Evolutionary conservation across 805 yeast species (phyloP), one percentile per base, ranked within the genome.

Genomic region (Saturnispora diversa): DNA sequence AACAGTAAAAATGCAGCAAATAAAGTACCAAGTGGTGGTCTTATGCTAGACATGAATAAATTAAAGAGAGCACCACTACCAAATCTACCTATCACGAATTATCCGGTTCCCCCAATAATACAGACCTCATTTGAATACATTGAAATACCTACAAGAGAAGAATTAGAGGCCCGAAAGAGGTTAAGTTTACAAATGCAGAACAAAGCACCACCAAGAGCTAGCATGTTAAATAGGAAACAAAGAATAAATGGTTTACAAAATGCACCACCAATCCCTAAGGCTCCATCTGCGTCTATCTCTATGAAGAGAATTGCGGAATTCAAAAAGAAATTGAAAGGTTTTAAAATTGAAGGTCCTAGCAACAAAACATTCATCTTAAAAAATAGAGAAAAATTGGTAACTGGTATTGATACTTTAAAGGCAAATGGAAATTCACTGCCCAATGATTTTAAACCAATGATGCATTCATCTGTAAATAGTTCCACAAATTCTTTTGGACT

Each of bases 291-390:
- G 2, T 37, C 35, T 5, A 41, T 43, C 2, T 46, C 50, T 15
- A 34, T 36, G 3, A 53, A 44, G 34, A 50, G 43, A 32, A 39
- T 55, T 15, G 58, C 50, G 3, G 48, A 38, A 12, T 47, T 56
- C 17, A 52, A 55, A 17, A 50, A 45, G 20, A 55, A 51, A 30
- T 31, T 55, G 10, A 51, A 44, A 29, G 39, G 35, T 23, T 40
- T 43, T 39, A 46, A 22, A 42, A 21, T 31, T 13, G 31, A 27
- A 26, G 10, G 20, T 36, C 28, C 15, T 15, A 28, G 15, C 8
- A 17, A 27, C 7, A 31, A 17, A 13, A 15, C 9, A n/a, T 2
- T n/a, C n/a, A n/a, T n/a, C n/a, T n/a, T n/a, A n/a, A n/a, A n/a
- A n/a, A n/a, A n/a, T n/a, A n/a, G n/a, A n/a, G n/a, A n/a, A n/a